Base-by-base conservation (phyloP, 306 rosid genomes). In the Trifolium pratense region DNA sequence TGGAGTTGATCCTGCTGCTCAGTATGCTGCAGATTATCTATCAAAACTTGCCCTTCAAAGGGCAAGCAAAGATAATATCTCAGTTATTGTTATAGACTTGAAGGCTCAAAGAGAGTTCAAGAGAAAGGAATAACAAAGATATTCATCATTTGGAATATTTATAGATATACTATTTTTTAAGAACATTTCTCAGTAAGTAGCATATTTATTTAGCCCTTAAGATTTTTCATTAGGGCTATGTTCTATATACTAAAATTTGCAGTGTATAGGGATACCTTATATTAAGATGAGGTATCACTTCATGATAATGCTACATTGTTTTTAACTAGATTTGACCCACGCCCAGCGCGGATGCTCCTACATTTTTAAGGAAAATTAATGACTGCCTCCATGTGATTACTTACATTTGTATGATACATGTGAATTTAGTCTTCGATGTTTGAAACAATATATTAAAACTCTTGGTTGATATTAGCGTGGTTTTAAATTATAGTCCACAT, bases 11-110 rank as follows among this genome's bases (percentile, higher is more conserved):
- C 92, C 88, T 66, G 97, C 96, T 5, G 91, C 91, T 57, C 92
- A 86, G 65, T 83, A 79, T 74, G 96, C 97, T 45, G 92, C 96
- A 46, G 97, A 87, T 11, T 89, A 78, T 82, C 88, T 91, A 69
- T 83, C 90, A n/a, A 87, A 43, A 87, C 85, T 87, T 74, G 96
- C 96, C 10, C 74, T 83, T 75, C 91, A 89, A 31, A 87, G 87
- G 79, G 97, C 90, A 68, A 91, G 86, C 89, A 87, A 87, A 68
- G 97, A 91, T 78, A 91, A 91, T 80, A 84, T 89, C 76, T 87
- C 90, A 52, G 86, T 89, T 20, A 79, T 91, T 58, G 97, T 89
- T 64, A 75, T 89, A 70, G 96, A 91, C 84, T 83, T 91, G 82
- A 91, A 87, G 85, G 81, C 85, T 52, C 81, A 81, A 46, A 91